Conservation (phyloP, 2,329 filamentous ascomycete genomes). For the Stemphylium beticola region DNA sequence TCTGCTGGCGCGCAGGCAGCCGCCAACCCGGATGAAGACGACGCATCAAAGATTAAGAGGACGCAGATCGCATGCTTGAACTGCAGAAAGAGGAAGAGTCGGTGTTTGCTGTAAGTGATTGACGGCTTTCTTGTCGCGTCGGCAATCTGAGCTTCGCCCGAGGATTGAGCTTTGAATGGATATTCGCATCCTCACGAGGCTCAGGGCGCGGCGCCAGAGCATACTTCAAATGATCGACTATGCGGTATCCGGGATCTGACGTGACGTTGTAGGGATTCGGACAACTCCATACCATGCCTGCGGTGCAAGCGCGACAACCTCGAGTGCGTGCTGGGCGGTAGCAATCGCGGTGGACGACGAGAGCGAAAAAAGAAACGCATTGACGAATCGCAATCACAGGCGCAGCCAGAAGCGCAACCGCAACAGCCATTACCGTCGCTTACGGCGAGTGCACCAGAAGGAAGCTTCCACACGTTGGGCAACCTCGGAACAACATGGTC, state of each 20-base stretch:
- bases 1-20: slow-evolving; percentile 13
- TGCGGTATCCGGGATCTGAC: background rate
- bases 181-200: background rate
- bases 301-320: slow-evolving; percentile 64
- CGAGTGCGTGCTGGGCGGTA: slow-evolving; percentile 65
- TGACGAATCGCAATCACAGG: slow-evolving; percentile 16
- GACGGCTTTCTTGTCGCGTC: slow-evolving; percentile 1
- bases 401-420: slow-evolving; percentile 7
- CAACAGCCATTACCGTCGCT: slow-evolving; percentile 32
- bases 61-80: slow-evolving; percentile 41
- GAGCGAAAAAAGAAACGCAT: slow-evolving; percentile 58
- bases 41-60: slow-evolving; percentile 27
- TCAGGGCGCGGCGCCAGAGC: background rate
- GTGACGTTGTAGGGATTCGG: slow-evolving; percentile 50
- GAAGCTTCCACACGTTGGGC: slow-evolving; percentile 44
- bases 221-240: background rate
- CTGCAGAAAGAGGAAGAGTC: slow-evolving; percentile 49
- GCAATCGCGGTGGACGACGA: slow-evolving; percentile 64
- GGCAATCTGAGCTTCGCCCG: background rate
- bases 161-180: background rate
- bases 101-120: slow-evolving; percentile 48
- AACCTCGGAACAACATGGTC: slow-evolving; percentile 49
- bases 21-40: slow-evolving; percentile 22
- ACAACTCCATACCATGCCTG: slow-evolving; percentile 61
- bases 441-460: slow-evolving; percentile 39